Conservation (phyloP, 371 early-diverging fungal species). For the Sporodiniella umbellata region DNA sequence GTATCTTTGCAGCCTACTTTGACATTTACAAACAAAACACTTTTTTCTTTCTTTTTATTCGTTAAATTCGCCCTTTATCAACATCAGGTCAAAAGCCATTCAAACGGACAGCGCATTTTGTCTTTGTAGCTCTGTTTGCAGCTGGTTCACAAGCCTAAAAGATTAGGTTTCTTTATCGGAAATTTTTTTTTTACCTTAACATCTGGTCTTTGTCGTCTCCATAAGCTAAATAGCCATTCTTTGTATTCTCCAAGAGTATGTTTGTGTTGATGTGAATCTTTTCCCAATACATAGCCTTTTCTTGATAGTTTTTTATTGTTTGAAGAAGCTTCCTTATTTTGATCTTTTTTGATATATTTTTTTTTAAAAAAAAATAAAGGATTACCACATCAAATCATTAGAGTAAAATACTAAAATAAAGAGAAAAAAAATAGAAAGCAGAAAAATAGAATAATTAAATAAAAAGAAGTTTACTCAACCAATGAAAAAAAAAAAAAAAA, state of each 20-base stretch:
- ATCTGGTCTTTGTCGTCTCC: constrained; percentile 36
- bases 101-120: too few relatives aligned
- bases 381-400: neutral
- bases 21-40: too few relatives aligned
- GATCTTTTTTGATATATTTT: constrained; percentile 19
- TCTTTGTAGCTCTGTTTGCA: constrained; percentile 34
- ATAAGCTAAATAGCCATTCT: constrained; percentile 18
- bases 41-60: too few relatives aligned
- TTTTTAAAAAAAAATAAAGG: neutral
- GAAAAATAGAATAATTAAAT: neutral
- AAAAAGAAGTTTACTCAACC: too few relatives aligned
- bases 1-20: too few relatives aligned
- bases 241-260: constrained; percentile 15
- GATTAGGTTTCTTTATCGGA: neutral
- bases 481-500: neutral
- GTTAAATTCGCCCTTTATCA: too few relatives aligned
- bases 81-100: too few relatives aligned
- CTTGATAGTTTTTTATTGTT: constrained; percentile 1
- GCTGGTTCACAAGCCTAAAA: constrained; percentile 29
- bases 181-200: constrained; percentile 14
- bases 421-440: neutral
- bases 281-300: neutral
- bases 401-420: constrained; percentile 1
- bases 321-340: constrained; percentile 25
- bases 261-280: neutral